phyloP scores from a whole-genome alignment of 495 filamentous ascomycete genomes.

The Hypoxylon lienhwacheense region DNA sequence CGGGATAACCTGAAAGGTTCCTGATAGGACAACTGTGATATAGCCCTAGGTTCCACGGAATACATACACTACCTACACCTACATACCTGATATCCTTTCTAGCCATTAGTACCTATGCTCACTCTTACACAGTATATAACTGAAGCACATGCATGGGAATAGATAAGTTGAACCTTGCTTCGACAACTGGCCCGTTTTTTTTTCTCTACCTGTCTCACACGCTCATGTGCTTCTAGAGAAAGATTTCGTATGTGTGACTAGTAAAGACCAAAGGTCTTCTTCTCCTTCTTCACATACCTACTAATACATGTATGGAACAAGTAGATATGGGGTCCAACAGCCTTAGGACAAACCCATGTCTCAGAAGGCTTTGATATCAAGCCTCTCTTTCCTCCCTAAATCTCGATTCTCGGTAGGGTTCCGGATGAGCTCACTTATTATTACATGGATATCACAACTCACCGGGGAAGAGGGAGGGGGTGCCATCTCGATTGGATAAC shows the following conservation, averaged over 20 bases:
- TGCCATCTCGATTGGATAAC: conserved; percentile 1
- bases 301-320: background rate
- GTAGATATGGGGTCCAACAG: conserved; percentile 11
- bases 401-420: conserved; percentile 26
- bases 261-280: conserved; percentile 13
- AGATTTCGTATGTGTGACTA: background rate
- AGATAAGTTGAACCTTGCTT: conserved; percentile 15
- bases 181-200: background rate
- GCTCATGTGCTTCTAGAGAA: conserved; percentile 4
- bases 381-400: conserved; percentile 8
- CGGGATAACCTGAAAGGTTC: conserved; percentile 12
- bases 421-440: conserved; percentile 3
- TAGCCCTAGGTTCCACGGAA: conserved; percentile 8
- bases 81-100: no score
- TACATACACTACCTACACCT: no score
- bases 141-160: conserved; percentile 1
- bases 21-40: conserved; percentile 14
- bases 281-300: conserved; percentile 1
- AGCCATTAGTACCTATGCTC: no score
- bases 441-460: no score
- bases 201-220: no score
- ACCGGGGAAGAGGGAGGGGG: no score
- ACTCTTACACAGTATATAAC: no score
- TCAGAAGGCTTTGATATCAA: conserved; percentile 8
- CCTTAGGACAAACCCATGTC: conserved; percentile 4